Base-by-base conservation (phyloP, 176 grass and related monocot species). In the Rhynchospora tenuis region DNA sequence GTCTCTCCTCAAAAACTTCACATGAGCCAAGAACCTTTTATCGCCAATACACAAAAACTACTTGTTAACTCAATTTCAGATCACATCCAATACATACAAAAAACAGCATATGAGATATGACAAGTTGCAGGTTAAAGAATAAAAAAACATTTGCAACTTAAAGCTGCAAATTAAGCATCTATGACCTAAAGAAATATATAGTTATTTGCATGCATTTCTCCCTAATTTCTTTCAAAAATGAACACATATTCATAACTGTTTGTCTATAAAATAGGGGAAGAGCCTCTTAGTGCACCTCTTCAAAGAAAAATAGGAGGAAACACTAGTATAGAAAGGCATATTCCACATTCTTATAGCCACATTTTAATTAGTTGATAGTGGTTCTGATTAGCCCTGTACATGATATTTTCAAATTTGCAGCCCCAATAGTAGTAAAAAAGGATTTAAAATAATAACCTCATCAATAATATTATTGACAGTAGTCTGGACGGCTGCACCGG, bases 1-100 rank as follows among this genome's bases (percentile, higher is more conserved):
- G 95, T 80, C 65, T 98, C 82, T 98, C 95, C 81, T 93, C 92
- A 16, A 98, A 94, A 52, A 95, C 69, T 83, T 98, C 93, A 93
- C 95, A 98, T 28, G 85, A 88, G 65, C 92, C 95, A 85, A 98
- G 90, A 22, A 98, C 86, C 95, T 98, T 90, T 81, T 46, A 80
- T 55, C 58, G 50, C 24, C 73, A 90, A 57, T 58, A 89, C 13
- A 12, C 43, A 43, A 22, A 66, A 22, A 73, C 26, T 1, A 22
- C 7, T 27, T 64, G 51, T 82, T 52, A 82, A 59, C n/a, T 81
- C n/a, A 48, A 48, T n/a, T 14, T 81, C 19, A 11, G 31, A 63
- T 14, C 54, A 80, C 11, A 80, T 11, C 50, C 27, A 17, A 31
- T 80, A 60, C 31, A 33, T 15, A 38, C 79, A 55, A 81, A 22